Evolutionary conservation across 306 rosid genomes (phyloP).

Genomic region (Crotalaria pallida): DNA sequence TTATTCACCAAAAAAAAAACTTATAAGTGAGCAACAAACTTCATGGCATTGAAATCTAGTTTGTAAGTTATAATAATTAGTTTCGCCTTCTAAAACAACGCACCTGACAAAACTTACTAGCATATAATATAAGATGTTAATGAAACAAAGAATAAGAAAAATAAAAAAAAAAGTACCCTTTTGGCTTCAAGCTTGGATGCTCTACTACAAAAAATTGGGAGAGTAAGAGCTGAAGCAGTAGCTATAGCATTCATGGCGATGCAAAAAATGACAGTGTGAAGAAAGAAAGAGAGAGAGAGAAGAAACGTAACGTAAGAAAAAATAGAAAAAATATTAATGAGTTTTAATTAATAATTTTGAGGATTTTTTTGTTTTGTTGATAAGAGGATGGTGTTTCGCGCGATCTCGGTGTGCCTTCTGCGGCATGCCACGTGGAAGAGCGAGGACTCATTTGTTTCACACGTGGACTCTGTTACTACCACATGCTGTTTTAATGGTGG

Average conservation of each 20-base stretch:
- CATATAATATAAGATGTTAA: not conserved
- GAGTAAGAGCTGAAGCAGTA: constrained; percentile 70
- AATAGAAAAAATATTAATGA: not conserved
- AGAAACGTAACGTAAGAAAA: constrained; percentile 27
- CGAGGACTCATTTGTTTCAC: not conserved
- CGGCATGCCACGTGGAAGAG: constrained; percentile 54
- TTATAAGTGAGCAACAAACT: too few relatives aligned
- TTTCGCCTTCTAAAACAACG: not conserved
- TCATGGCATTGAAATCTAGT: not conserved
- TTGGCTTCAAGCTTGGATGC: constrained; percentile 52
- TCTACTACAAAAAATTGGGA: constrained; percentile 51
- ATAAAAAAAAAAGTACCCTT: constrained; percentile 34
- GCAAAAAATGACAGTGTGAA: constrained; percentile 28
- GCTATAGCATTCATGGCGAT: constrained; percentile 71
- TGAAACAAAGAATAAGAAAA: too few relatives aligned
- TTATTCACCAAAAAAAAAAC: too few relatives aligned
- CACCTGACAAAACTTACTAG: not conserved
- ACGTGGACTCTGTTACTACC: constrained; percentile 53
- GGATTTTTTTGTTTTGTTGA: constrained; percentile 38
- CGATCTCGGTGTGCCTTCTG: constrained; percentile 68
- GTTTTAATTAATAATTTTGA: constrained; percentile 11
- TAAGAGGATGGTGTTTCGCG: constrained; percentile 64
- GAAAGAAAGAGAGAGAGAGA: not conserved
- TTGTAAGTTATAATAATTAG: too few relatives aligned
- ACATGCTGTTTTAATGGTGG: constrained; percentile 42